phyloP scores from a whole-genome alignment of 495 filamentous ascomycete species.

The Venustampulla echinocandica region DNA sequence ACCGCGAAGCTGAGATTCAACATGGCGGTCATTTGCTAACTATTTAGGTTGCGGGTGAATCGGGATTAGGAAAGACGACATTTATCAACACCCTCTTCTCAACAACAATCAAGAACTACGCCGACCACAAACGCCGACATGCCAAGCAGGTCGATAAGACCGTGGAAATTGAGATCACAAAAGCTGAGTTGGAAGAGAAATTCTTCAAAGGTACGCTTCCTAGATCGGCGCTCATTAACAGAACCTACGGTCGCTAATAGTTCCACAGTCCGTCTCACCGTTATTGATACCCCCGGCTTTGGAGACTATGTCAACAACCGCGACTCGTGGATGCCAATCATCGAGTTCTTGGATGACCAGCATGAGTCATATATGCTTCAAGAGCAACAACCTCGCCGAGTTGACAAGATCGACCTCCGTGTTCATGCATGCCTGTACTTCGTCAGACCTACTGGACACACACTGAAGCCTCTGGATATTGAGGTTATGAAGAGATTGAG shows the following conservation, averaged over 20 bases:
- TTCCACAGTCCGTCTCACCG: constrained; percentile 82
- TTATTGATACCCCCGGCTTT: constrained; percentile 97
- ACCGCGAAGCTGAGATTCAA: background rate
- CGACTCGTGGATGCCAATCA: constrained; percentile 99
- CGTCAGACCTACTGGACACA: constrained; percentile 96
- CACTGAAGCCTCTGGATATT: constrained; percentile 95
- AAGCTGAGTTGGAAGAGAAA: constrained; percentile 99
- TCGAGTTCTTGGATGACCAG: constrained; percentile 99
- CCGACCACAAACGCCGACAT: constrained; percentile 96
- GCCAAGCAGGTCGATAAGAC: constrained; percentile 99
- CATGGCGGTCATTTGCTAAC: background rate
- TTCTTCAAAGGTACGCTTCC: constrained; percentile 91
- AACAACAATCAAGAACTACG: constrained; percentile 99
- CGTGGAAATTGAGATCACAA: constrained; percentile 99
- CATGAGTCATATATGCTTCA: constrained; percentile 99
- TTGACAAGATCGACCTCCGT: constrained; percentile 98
- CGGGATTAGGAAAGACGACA: constrained; percentile 95
- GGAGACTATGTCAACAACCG: constrained; percentile 99
- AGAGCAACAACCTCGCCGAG: constrained; percentile 95
- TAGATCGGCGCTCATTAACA: background rate
- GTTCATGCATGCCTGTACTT: constrained; percentile 98
- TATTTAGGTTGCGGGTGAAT: constrained; percentile 91
- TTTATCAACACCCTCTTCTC: constrained; percentile 99
- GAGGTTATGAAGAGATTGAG: constrained; percentile 99
- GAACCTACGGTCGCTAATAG: constrained; percentile 5